Evolutionary conservation across 352 stramenopile species (phyloP), one percentile per base, ranked within the genome.

Genomic region (Peronospora destructor): DNA sequence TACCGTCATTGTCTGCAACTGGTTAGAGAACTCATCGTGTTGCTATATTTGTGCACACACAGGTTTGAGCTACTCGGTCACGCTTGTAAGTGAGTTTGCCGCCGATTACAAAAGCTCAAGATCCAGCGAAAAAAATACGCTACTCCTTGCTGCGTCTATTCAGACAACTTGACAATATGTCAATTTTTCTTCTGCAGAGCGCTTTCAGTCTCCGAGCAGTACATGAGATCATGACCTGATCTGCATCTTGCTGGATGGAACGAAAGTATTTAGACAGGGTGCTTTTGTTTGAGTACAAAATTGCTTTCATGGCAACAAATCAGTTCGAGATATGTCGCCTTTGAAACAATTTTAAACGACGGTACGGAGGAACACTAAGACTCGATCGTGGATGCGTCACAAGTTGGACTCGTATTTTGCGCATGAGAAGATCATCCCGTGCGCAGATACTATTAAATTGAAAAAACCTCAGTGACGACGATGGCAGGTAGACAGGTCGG

Each of bases 151-250:
- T 26, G 74, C 76, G 6, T 85, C 77, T 25, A 68, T 68, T 6
- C 78, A 87, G 48, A 74, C 74, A n/a, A 80, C 89, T 47, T 85
- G 66, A 21, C 63, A 76, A 2, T 88, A 73, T 35, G 71, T 66
- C 25, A 76, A 79, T 46, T 91, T n/a, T 89, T 19, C 53, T 91
- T 6, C 50, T 91, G 0, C 72, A 89, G 49, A 89, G 76, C 25
- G 81, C 81, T 13, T 73, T 67, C 13, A 85, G 74, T 32, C 61
- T 87, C 10, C 21, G 35, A 2, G 60, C 57, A 8, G 51, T 60
- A 30, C 87, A 88, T 23, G 40, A 56, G 0, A 70, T 59, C 34
- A 65, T 63, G 87, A 43, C 73, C 80, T 3, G 69, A 76, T 6
- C 58, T 91, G 7, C 77, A 91, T 48, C 56, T 87, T 2, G 76